phyloP scores from a whole-genome alignment of 805 yeast genomes.

The Teunomyces atbi region DNA sequence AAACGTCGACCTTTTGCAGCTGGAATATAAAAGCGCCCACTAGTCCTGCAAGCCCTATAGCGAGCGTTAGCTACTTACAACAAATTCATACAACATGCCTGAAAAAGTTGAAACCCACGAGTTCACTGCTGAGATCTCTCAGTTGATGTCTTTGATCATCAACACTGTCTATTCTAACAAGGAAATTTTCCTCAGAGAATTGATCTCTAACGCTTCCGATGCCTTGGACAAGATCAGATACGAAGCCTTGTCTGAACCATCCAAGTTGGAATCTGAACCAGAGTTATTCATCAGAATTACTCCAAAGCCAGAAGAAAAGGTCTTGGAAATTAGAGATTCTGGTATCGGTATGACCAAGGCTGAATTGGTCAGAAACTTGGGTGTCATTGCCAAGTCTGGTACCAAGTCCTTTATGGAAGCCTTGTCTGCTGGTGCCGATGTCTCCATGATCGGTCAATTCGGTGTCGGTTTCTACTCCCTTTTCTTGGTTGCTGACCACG shows the following conservation, averaged over 20 bases:
- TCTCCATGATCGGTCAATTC: constrained; percentile 99
- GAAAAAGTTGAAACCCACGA: constrained; percentile 75
- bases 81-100: constrained; percentile 3
- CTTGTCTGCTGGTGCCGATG: constrained; percentile 98
- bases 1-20: constrained; percentile 18
- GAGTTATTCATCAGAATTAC: constrained; percentile 96
- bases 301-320: constrained; percentile 91
- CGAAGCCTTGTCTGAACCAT: constrained; percentile 90
- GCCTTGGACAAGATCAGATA: constrained; percentile 98
- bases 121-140: constrained; percentile 99
- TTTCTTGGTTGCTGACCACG: constrained; percentile 98
- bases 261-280: constrained; percentile 90
- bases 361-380: constrained; percentile 97
- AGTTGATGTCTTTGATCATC: constrained; percentile 99
- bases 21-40: constrained; percentile 4
- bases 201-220: constrained; percentile 98
- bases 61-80: constrained; percentile 1
- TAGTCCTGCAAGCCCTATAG: constrained; percentile 5
- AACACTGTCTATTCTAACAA: constrained; percentile 99
- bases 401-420: constrained; percentile 99
- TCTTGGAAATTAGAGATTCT: constrained; percentile 95
- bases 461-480: constrained; percentile 99
- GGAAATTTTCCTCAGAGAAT: constrained; percentile 98
- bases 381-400: constrained; percentile 99
- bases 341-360: constrained; percentile 99